Evolutionary conservation across 2,329 filamentous ascomycete species (phyloP), one percentile per base, ranked within the genome.

Genomic region (Emmonsiellopsis sp.): DNA sequence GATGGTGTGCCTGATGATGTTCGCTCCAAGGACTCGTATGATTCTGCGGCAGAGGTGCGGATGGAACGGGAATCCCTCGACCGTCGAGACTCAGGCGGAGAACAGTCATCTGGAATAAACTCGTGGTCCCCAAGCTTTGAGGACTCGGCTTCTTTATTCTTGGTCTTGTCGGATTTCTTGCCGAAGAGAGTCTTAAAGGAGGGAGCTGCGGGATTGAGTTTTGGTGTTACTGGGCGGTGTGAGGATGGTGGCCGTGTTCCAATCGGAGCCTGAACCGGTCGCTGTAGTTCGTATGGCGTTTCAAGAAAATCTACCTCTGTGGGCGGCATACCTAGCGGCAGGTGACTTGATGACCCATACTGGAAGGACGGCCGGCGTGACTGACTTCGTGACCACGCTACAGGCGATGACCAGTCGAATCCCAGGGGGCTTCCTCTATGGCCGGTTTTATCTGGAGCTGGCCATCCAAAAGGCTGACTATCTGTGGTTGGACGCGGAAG

Each of bases 151-250:
- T 60, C 58, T 51, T 57, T 57, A 30, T 63, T 61, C 41, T 67
- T 69, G 11, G 57, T 61, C 54, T 66, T 69, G 35, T 75, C 72
- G 38, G 72, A 71, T 50, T 69, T 73, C 60, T 70, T 71, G 61
- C 83, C 81, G 55, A 93, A 81, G 38, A 84, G 79, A 8, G 79
- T 84, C 70, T 86, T 92, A 67, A 97, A 97, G 0, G 86, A 88
- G 7, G 91, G 91, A 0, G 92, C 93, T 6, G 88, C 82, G 7
- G 93, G 93, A 63, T 98, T 97, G 31, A 97, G 78, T 61, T 79
- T 78, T 46, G 82, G 62, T 70, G 84, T 74, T 41, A 76, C 64
- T 51, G 71, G 72, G 68, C 83, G 69, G 65, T 84, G 73, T 63
- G 76, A 75, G 46, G 76, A 74, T 63, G 79, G 67, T 67, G 86